Evolutionary conservation across 1,139 yeast species (phyloP), one percentile per base, ranked within the genome.

Genomic region (Lipomyces yarrowii): DNA sequence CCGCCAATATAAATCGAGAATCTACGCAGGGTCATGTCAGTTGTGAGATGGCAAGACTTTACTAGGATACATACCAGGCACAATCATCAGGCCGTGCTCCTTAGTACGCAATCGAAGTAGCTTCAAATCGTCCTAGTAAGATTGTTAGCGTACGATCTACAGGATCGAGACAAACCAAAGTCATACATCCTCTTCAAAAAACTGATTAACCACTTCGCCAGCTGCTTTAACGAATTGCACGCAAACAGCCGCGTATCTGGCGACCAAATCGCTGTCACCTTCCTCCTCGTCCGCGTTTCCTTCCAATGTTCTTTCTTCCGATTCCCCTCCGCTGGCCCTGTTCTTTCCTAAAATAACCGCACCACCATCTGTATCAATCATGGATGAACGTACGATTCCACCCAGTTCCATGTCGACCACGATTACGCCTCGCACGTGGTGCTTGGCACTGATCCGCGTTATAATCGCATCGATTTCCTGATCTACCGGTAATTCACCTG

Each of bases 391-490:
- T 3, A 65, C 56, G 30, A 65, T 58, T 10, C 57, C 59, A 23
- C 56, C 59, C 11, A 55, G n/a, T 3, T 48, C 61, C 55, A 63
- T 15, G 42, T 65, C 69, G 46, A 64, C 30, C 18, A 65, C 61
- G 11, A 65, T 51, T 15, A 60, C 59, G 8, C 67, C 67, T 13
- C 62, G 30, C 8, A 65, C 65, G 33, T 56, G 51, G 46, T 65
- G 68, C 21, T 56, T 57, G 21, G 69, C 64, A 5, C 59, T 39
- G 57, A 65, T 65, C 33, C 69, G 63, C 23, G 61, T 60, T 13
- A 65, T 57, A 30, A 65, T 63, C 23, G 62, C 60, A 15, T 65
- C 69, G 53, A 65, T 64, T 37, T 65, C 68, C 26, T 59, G 56
- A 30, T 63, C 65, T 21, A 39, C 53, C 15, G 55, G 60, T n/a